Conservation (phyloP, 1,284 basidiomycete species). For the Phenoliferia sp. region DNA sequence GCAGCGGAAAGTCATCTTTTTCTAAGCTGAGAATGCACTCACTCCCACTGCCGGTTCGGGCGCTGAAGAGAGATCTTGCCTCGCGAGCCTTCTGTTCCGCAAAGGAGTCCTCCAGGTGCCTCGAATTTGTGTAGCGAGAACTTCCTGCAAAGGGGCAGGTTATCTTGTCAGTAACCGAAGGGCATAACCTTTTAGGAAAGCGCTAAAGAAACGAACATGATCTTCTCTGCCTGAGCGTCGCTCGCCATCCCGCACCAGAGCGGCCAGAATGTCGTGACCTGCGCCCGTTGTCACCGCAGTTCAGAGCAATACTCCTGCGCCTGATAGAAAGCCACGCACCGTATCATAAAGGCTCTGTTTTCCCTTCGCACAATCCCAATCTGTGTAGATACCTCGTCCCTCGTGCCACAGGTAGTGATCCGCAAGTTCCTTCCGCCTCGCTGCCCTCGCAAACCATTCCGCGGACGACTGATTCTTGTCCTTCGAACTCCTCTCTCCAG, state of each 20-base stretch:
- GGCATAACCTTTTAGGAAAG: not conserved
- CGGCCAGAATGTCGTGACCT: constrained; percentile 88
- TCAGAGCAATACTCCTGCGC: not conserved
- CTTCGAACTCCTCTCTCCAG: constrained; percentile 12
- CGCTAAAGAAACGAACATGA: constrained; percentile 67
- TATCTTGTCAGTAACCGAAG: not conserved
- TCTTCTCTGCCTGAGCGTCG: constrained; percentile 85
- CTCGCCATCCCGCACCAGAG: constrained; percentile 96
- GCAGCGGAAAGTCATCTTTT: constrained; percentile 47
- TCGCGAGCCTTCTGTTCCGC: constrained; percentile 92
- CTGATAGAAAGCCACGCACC: constrained; percentile 1
- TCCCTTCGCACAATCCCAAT: constrained; percentile 87
- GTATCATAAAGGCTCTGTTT: constrained; percentile 92
- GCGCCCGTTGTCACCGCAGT: not conserved
- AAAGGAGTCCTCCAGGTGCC: constrained; percentile 89
- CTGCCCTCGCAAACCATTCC: constrained; percentile 87
- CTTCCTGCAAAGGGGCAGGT: too few species aligned
- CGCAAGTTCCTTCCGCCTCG: constrained; percentile 73
- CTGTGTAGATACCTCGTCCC: constrained; percentile 87
- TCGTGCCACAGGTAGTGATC: constrained; percentile 96
- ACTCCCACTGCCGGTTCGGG: constrained; percentile 96
- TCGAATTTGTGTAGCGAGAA: constrained; percentile 91
- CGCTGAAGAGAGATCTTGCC: constrained; percentile 91
- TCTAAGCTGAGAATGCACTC: constrained; percentile 6
- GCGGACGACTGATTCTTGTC: constrained; percentile 60